phyloP scores from a whole-genome alignment of 495 filamentous ascomycete genomes.

The Penicillium pancosmium region DNA sequence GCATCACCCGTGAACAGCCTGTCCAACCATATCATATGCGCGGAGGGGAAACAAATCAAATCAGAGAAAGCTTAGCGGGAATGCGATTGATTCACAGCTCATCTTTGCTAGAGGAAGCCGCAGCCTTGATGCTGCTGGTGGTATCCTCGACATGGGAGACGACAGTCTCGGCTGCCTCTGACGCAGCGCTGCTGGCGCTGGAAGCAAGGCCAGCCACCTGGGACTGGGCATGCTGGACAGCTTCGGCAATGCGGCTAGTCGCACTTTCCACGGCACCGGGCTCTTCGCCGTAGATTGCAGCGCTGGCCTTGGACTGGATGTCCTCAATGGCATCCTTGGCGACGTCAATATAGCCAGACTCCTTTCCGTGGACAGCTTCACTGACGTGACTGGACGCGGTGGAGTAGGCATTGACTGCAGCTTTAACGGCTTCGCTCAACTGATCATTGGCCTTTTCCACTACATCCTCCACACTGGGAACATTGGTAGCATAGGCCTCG shows the following conservation, averaged over 20 bases:
- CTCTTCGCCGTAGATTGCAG: conserved; percentile 58
- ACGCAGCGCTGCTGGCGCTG: conserved; percentile 38
- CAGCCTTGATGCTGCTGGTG: conserved; percentile 35
- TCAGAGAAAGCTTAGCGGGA: conserved; percentile 8
- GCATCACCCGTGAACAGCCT: conserved; percentile 8
- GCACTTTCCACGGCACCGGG: conserved; percentile 59
- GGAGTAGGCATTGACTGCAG: conserved; percentile 51
- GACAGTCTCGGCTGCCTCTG: conserved; percentile 40
- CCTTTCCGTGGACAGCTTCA: conserved; percentile 58
- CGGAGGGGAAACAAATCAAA: conserved; percentile 7
- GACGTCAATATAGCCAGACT: conserved; percentile 50
- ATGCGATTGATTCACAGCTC: conserved; percentile 51
- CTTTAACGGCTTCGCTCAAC: conserved; percentile 61
- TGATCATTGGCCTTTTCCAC: conserved; percentile 57
- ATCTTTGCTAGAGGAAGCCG: conserved; percentile 46
- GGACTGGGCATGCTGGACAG: conserved; percentile 52
- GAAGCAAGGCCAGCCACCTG: conserved; percentile 47
- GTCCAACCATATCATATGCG: not conserved
- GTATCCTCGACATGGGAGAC: conserved; percentile 53
- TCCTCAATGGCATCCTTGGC: conserved; percentile 52
- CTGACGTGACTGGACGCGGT: conserved; percentile 52
- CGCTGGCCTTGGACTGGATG: conserved; percentile 54
- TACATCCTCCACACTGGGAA: conserved; percentile 61
- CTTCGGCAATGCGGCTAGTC: conserved; percentile 45
- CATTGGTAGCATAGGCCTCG: conserved; percentile 55